These are phyloP conservation scores for Aspergillus versicolor DNA, from an alignment of 2,329 filamentous ascomycete species.

Conservation along the genomic window DNA sequence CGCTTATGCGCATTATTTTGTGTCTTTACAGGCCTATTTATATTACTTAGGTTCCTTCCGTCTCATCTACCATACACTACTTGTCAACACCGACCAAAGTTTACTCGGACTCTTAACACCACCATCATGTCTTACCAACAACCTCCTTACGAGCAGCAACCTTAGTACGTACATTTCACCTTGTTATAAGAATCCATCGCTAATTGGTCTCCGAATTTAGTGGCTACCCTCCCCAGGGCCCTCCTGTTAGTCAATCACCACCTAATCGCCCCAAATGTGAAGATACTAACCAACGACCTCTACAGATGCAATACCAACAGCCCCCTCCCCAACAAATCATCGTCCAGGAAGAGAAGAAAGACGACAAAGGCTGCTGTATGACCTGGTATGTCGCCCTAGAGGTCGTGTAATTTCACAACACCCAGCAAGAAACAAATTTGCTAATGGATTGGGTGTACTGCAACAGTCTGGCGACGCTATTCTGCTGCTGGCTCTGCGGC, in stretches of 20 bases:
- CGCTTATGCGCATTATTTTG: too few relatives aligned
- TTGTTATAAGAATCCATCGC: background rate
- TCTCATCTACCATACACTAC: too few relatives aligned
- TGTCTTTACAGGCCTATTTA: too few relatives aligned
- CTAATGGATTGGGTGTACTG: background rate
- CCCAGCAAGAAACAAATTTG: background rate
- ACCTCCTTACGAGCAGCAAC: background rate
- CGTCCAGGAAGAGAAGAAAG: conserved; percentile 7
- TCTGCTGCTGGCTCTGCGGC: conserved; percentile 7
- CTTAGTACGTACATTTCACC: background rate
- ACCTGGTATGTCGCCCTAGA: background rate
- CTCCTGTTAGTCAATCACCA: background rate
- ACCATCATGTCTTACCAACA: conserved; percentile 9
- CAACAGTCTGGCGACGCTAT: conserved; percentile 6
- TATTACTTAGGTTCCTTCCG: too few relatives aligned
- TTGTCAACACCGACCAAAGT: too few relatives aligned
- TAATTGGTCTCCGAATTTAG: background rate
- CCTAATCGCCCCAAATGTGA: background rate
- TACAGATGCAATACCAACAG: conserved; percentile 6
- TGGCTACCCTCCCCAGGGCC: conserved; percentile 6
- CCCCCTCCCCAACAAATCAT: background rate
- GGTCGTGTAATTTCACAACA: too few relatives aligned
- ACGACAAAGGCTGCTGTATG: background rate
- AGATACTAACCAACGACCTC: too few relatives aligned
- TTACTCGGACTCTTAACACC: background rate